Evolutionary conservation across 164 flowering plant genomes (phyloP).

Genomic region (Vitis rupestris): DNA sequence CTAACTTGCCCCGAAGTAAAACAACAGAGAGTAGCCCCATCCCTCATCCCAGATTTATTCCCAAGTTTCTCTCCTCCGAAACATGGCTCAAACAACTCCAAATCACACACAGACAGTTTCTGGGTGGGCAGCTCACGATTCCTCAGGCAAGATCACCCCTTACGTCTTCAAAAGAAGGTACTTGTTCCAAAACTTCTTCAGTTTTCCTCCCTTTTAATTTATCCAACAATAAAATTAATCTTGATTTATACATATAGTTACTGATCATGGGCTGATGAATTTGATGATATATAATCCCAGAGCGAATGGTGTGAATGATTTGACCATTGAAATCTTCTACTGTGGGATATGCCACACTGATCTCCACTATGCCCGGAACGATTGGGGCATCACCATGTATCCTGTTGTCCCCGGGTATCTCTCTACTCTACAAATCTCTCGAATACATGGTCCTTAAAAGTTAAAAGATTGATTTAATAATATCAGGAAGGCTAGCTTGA

Average conservation of each 20-base stretch:
- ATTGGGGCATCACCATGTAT: slow-evolving; percentile 77
- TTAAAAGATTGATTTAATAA: too few species aligned
- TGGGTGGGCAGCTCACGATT: slow-evolving; percentile 74
- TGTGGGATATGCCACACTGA: slow-evolving; percentile 89
- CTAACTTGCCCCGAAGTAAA: too few species aligned
- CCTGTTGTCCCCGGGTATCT: slow-evolving; percentile 82
- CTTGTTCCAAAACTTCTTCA: not conserved
- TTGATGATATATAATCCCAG: slow-evolving; percentile 21
- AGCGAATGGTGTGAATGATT: slow-evolving; percentile 63
- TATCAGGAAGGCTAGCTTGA: too few species aligned
- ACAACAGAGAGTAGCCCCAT: too few species aligned
- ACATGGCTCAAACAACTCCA: slow-evolving; percentile 54
- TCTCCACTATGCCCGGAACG: slow-evolving; percentile 54
- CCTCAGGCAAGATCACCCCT: slow-evolving; percentile 59
- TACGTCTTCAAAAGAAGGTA: slow-evolving; percentile 69
- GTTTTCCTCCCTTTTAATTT: not conserved
- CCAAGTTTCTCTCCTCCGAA: too few species aligned
- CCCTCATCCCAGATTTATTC: too few species aligned
- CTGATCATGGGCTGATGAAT: not conserved
- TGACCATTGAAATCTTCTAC: slow-evolving; percentile 57
- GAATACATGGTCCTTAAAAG: too few species aligned
- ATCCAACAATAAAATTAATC: not conserved
- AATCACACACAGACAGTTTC: slow-evolving; percentile 42
- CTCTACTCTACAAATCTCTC: too few species aligned
- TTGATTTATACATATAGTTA: not conserved